phyloP scores from a whole-genome alignment of 768 basidiomycete species.

The Tylopilus cervinicoccineus region DNA sequence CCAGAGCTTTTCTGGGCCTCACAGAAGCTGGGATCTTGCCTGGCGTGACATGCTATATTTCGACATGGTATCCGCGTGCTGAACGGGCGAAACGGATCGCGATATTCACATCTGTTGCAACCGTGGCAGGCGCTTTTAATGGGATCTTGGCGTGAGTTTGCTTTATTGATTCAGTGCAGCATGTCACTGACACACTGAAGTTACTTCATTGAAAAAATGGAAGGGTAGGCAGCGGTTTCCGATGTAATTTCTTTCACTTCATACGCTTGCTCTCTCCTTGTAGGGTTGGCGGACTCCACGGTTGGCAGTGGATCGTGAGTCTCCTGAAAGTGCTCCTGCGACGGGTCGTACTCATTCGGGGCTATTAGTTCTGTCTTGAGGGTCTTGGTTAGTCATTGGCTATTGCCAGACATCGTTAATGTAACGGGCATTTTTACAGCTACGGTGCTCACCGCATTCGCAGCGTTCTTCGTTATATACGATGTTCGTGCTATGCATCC shows the following conservation, averaged over 20 bases:
- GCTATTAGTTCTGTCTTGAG: not conserved
- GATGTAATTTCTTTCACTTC: not conserved
- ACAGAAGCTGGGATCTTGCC: not conserved
- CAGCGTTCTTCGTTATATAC: not conserved
- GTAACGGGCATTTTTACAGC: not conserved
- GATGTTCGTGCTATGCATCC: not conserved
- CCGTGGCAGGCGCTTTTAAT: not conserved
- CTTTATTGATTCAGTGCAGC: not conserved
- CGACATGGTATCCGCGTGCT: not conserved
- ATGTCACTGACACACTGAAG: not conserved
- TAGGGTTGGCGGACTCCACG: not conserved
- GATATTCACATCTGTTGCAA: not conserved
- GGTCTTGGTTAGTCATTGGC: not conserved
- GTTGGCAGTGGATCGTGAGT: conserved; percentile 2
- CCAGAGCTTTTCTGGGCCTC: not conserved
- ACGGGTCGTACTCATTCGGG: not conserved
- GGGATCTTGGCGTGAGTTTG: not conserved
- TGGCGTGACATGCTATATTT: not conserved
- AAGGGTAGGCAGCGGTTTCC: not conserved
- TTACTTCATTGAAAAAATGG: not conserved
- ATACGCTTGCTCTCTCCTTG: not conserved
- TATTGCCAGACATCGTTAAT: not conserved
- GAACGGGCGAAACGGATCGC: not conserved
- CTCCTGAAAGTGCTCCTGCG: too few relatives aligned
- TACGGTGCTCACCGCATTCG: not conserved